phyloP scores from a whole-genome alignment of 1,139 yeast genomes.

The Diutina mesorugosa region DNA sequence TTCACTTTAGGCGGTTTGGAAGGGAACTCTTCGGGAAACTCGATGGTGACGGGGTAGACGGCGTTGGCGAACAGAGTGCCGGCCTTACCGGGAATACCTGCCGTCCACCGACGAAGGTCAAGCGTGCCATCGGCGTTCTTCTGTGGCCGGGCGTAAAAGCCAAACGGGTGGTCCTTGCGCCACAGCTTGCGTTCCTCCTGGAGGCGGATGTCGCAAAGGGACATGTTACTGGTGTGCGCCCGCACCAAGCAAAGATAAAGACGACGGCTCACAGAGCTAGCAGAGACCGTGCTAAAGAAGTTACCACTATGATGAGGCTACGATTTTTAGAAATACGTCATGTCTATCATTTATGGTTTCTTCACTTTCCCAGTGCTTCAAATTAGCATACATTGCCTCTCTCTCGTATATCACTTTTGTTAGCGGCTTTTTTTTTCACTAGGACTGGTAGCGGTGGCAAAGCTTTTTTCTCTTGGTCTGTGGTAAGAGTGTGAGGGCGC shows the following conservation, averaged over 20 bases:
- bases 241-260: background rate
- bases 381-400: too few relatives aligned
- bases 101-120: conserved; percentile 80
- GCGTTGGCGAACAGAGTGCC: conserved; percentile 86
- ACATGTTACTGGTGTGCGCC: conserved; percentile 11
- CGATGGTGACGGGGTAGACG: conserved; percentile 70
- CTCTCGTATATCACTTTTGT: too few relatives aligned
- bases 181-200: conserved; percentile 90
- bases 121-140: conserved; percentile 70
- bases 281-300: too few relatives aligned
- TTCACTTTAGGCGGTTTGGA: conserved; percentile 91
- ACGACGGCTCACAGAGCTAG: background rate
- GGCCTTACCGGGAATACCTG: conserved; percentile 90
- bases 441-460: too few relatives aligned
- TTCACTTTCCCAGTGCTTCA: too few relatives aligned
- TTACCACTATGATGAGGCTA: too few relatives aligned
- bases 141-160: conserved; percentile 84
- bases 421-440: too few relatives aligned
- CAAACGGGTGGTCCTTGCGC: conserved; percentile 98
- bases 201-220: conserved; percentile 62
- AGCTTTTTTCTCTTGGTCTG: too few relatives aligned
- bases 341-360: too few relatives aligned
- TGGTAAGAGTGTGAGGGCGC: too few relatives aligned
- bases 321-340: too few relatives aligned
- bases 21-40: conserved; percentile 86